These are phyloP conservation scores for Rhizopogon vinicolor DNA, from an alignment of 768 basidiomycete genomes.

Conservation along the genomic window DNA sequence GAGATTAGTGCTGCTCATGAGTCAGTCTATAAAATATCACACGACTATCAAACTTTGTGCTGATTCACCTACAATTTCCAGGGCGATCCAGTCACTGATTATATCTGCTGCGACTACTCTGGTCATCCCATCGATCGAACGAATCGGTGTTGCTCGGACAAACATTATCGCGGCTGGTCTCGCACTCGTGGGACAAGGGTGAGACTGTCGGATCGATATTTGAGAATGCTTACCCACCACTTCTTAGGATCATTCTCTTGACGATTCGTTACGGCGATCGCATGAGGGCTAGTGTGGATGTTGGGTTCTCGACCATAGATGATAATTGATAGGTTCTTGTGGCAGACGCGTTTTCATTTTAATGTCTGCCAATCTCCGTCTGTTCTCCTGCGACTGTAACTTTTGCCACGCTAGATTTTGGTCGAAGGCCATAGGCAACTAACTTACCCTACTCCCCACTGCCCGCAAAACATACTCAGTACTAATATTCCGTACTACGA, in stretches of 20 bases:
- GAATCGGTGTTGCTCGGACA: conserved; percentile 45
- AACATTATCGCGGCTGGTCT: conserved; percentile 39
- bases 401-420: too few species aligned
- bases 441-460: too few species aligned
- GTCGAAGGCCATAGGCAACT: too few species aligned
- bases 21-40: conserved; percentile 26
- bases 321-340: conserved; percentile 23
- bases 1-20: conserved; percentile 50
- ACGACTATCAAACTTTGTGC: too few species aligned
- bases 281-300: too few species aligned
- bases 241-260: too few species aligned
- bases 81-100: conserved; percentile 44
- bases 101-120: conserved; percentile 38
- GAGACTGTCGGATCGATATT: conserved; percentile 16
- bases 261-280: too few species aligned
- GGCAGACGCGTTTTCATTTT: too few species aligned
- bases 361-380: too few species aligned
- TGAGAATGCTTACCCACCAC: conserved; percentile 19
- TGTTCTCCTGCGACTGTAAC: too few species aligned
- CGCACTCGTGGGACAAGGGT: conserved; percentile 46
- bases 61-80: conserved; percentile 14
- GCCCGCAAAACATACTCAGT: too few species aligned
- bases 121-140: conserved; percentile 25
- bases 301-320: conserved; percentile 36
- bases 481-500: too few species aligned